A percentile compares a stretch with the other conserved stretches of the same genome.
Evolutionary conservation across 345 rosid genomes (phyloP).

Genomic region (Barbarea vulgaris): DNA sequence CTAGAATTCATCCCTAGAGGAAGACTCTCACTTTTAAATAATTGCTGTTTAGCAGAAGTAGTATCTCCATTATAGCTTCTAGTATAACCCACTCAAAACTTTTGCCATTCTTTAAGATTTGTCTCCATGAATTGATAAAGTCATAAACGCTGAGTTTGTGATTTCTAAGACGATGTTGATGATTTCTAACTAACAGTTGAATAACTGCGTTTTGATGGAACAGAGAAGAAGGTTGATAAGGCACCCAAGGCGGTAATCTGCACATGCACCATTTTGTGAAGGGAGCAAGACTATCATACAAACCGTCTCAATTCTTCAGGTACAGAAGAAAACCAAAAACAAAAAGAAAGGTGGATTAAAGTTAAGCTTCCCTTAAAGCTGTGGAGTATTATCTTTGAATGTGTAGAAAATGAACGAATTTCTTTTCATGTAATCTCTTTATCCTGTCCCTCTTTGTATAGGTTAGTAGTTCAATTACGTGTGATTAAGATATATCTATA

Average conservation of each 20-base stretch:
- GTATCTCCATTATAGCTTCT: background rate
- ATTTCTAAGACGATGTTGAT: background rate
- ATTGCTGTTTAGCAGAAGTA: too few relatives aligned
- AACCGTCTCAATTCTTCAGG: constrained; percentile 50
- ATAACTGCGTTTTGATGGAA: constrained; percentile 35
- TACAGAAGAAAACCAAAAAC: constrained; percentile 42
- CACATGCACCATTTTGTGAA: constrained; percentile 83
- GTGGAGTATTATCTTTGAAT: constrained; percentile 36
- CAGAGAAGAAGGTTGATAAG: constrained; percentile 88
- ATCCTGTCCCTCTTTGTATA: too few relatives aligned
- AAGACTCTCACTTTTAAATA: background rate
- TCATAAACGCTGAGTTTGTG: constrained; percentile 3
- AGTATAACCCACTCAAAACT: background rate
- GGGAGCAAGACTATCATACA: constrained; percentile 35
- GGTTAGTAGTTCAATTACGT: too few relatives aligned
- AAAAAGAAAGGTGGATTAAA: constrained; percentile 18
- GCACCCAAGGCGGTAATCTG: constrained; percentile 72
- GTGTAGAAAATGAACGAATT: too few relatives aligned
- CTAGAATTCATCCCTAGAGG: background rate
- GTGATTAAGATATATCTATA: too few relatives aligned
- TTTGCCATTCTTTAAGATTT: constrained; percentile 2
- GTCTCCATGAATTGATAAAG: background rate
- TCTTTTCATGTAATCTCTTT: too few relatives aligned
- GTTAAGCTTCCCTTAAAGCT: constrained; percentile 33
- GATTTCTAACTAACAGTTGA: background rate